A percentile compares a stretch with the other conserved stretches of the same genome.
phyloP scores from a whole-genome alignment of 371 early-diverging fungal genomes.

The Mucor piriformis region DNA sequence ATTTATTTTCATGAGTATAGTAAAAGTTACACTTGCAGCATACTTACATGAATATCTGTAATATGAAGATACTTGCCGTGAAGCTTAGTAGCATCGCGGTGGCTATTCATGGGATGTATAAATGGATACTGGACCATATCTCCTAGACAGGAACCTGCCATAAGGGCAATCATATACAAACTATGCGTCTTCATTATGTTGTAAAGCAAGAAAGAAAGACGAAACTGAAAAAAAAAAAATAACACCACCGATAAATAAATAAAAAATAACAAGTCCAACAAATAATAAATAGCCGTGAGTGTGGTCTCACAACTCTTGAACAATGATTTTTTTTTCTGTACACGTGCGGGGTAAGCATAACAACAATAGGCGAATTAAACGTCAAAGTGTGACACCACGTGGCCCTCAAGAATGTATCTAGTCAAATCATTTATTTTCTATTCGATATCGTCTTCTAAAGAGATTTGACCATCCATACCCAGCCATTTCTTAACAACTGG shows the following conservation, averaged over 20 bases:
- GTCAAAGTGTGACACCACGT: constrained; percentile 14
- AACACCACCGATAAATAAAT: not conserved
- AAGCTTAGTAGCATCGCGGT: not conserved
- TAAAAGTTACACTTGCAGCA: not conserved
- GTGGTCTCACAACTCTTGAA: not conserved
- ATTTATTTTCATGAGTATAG: not conserved
- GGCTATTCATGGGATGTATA: not conserved
- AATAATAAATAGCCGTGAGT: too few species aligned
- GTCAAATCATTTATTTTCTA: not conserved
- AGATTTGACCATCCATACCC: constrained; percentile 7
- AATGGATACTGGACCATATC: constrained; percentile 12
- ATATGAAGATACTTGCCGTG: constrained; percentile 66
- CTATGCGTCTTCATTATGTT: constrained; percentile 12
- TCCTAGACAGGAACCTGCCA: not conserved
- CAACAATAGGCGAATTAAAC: constrained; percentile 2
- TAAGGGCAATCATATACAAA: constrained; percentile 4
- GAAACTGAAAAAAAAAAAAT: not conserved
- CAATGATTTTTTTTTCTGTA: not conserved
- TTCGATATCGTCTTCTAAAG: not conserved
- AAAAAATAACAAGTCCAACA: not conserved
- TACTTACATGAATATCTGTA: constrained; percentile 69
- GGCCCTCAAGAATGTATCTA: not conserved
- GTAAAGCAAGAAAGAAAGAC: not conserved
- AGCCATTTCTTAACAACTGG: constrained; percentile 31
- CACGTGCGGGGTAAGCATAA: not conserved